phyloP scores from a whole-genome alignment of 495 filamentous ascomycete genomes.

The Hypoxylon lienhwacheense region DNA sequence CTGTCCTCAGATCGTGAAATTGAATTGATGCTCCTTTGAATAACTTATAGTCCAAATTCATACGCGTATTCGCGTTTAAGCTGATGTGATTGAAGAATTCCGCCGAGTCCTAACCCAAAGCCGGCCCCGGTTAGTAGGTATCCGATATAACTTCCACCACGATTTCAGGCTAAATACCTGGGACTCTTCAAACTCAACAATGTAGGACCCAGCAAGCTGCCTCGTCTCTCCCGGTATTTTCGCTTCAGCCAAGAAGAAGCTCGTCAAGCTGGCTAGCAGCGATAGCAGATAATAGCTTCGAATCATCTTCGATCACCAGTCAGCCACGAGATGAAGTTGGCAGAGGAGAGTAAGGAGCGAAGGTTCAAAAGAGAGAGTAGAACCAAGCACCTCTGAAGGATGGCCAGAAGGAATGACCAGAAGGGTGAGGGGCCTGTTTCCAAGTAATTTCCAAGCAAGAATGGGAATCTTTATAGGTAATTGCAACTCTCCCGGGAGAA shows the following conservation, averaged over 20 bases:
- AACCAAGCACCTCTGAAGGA: constrained; percentile 6
- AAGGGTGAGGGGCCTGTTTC: constrained; percentile 7
- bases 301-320: constrained; percentile 31
- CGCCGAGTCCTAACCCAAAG: constrained; percentile 41
- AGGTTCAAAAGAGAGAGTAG: constrained; percentile 8
- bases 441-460: background rate
- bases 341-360: constrained; percentile 16
- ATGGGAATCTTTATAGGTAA: constrained; percentile 20
- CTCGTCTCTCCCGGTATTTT: constrained; percentile 19
- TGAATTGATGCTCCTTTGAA: constrained; percentile 55
- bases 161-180: constrained; percentile 39
- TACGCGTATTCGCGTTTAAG: constrained; percentile 47
- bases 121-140: constrained; percentile 17
- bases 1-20: constrained; percentile 46
- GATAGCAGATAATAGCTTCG: constrained; percentile 36
- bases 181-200: constrained; percentile 52
- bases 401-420: constrained; percentile 4
- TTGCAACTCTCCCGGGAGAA: constrained; percentile 15
- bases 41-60: constrained; percentile 49
- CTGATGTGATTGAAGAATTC: constrained; percentile 45
- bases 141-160: background rate
- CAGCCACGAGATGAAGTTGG: constrained; percentile 4
- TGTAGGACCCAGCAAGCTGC: constrained; percentile 49
- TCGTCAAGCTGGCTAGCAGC: constrained; percentile 41
- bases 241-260: constrained; percentile 34